These are phyloP conservation scores for Leccinum variicolor DNA, from an alignment of 768 basidiomycete species.

Conservation along the genomic window DNA sequence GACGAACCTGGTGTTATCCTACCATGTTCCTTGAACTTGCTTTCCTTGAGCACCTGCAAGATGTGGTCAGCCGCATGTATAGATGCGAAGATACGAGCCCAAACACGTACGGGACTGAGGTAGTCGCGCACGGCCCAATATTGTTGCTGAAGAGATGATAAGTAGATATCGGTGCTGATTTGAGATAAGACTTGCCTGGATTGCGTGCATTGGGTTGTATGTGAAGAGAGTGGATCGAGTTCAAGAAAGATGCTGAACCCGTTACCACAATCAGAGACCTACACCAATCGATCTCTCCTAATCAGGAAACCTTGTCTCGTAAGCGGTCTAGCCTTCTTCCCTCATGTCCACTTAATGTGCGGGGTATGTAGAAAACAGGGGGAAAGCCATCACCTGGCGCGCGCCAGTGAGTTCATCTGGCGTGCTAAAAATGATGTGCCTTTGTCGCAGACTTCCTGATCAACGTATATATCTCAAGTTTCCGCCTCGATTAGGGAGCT, in stretches of 20 bases:
- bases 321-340: neutral
- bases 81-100: slow-evolving; percentile 11
- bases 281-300: slow-evolving; percentile 33
- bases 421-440: no score
- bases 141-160: slow-evolving; percentile 60
- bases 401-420: no score
- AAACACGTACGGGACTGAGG: slow-evolving; percentile 72
- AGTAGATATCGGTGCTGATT: neutral
- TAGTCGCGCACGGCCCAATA: slow-evolving; percentile 94
- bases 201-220: slow-evolving; percentile 41
- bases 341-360: no score
- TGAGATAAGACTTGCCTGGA: slow-evolving; percentile 35
- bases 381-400: no score
- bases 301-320: slow-evolving; percentile 26
- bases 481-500: no score
- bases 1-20: slow-evolving; percentile 86
- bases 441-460: no score
- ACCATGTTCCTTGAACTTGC: slow-evolving; percentile 99
- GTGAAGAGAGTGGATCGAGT: slow-evolving; percentile 9
- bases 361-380: no score
- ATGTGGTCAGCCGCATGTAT: slow-evolving; percentile 25
- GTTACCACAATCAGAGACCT: slow-evolving; percentile 28
- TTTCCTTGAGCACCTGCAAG: slow-evolving; percentile 87
- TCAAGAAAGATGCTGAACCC: slow-evolving; percentile 15
- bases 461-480: no score